A percentile compares a stretch with the other conserved stretches of the same genome.
Conservation (phyloP, 2,329 filamentous ascomycete species). For the Trichoderma pleuroti region DNA sequence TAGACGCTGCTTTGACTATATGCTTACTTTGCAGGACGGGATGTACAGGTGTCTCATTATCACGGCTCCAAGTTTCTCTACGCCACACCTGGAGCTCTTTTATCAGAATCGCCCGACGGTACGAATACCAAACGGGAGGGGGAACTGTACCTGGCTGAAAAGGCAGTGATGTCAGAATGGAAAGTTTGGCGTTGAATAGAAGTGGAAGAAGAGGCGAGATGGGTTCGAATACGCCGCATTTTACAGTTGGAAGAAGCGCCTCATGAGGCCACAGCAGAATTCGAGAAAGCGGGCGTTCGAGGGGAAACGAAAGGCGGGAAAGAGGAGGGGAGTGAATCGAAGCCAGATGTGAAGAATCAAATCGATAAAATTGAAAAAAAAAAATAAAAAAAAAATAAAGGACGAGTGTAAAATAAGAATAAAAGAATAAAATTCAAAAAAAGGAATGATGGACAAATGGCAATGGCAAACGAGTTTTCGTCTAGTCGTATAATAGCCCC, state of each 20-base stretch:
- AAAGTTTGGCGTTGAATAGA: background rate
- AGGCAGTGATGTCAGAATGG: background rate
- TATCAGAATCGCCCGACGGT: background rate
- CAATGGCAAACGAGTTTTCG: constrained; percentile 7
- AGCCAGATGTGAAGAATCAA: background rate
- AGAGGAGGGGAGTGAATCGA: constrained; percentile 3
- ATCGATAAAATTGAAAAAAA: background rate
- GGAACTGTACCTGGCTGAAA: background rate
- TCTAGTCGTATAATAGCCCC: background rate
- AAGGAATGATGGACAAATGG: background rate
- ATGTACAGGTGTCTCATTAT: background rate
- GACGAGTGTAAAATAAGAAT: no score
- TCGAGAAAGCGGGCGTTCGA: background rate
- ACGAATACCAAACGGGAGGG: background rate
- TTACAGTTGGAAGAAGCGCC: background rate
- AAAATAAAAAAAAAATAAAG: background rate
- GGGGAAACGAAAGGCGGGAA: background rate
- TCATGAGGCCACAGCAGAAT: background rate
- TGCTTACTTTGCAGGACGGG: background rate
- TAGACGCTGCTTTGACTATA: background rate
- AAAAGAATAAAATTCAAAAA: background rate
- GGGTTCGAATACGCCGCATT: background rate
- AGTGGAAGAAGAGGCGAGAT: background rate
- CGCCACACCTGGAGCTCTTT: background rate
- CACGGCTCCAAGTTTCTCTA: background rate